These are phyloP conservation scores for Sequoiadendron giganteum DNA, from an alignment of 75 land plant genomes.

Conservation along the genomic window DNA sequence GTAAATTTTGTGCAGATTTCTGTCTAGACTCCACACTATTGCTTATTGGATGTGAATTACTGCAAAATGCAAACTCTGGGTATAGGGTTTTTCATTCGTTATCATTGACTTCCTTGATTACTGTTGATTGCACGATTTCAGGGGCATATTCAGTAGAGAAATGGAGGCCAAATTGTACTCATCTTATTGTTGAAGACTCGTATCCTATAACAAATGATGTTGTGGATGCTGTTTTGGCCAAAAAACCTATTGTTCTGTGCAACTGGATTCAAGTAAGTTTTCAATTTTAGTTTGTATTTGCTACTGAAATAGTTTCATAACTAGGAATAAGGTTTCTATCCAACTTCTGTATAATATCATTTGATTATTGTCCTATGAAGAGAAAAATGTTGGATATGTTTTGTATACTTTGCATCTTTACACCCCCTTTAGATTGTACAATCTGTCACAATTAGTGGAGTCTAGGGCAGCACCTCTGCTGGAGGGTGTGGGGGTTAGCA, in stretches of 20 bases:
- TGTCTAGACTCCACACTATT: background rate
- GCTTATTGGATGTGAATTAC: conserved; percentile 2
- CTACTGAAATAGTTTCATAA: conserved; percentile 9
- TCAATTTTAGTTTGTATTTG: conserved; percentile 2
- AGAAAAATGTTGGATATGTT: background rate
- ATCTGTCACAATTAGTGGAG: too few species aligned
- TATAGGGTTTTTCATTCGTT: background rate
- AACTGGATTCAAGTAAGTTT: conserved; percentile 76
- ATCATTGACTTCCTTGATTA: conserved; percentile 1
- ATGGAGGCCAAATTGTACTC: conserved; percentile 73
- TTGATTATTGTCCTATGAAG: background rate
- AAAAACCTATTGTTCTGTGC: conserved; percentile 41
- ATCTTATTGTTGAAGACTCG: conserved; percentile 65
- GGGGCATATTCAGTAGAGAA: conserved; percentile 52
- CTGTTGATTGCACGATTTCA: conserved; percentile 20
- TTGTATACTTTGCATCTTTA: too few species aligned
- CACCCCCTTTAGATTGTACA: too few species aligned
- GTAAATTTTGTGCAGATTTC: background rate
- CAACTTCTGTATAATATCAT: background rate
- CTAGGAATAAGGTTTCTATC: background rate
- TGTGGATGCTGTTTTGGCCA: conserved; percentile 63
- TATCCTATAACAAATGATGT: conserved; percentile 53
- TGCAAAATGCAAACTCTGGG: background rate
- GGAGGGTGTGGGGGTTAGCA: too few species aligned
- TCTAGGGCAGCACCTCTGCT: too few species aligned